A percentile compares a stretch with the other conserved stretches of the same genome.
Conservation (phyloP, 2,329 filamentous ascomycete species). For the Onygena corvina region DNA sequence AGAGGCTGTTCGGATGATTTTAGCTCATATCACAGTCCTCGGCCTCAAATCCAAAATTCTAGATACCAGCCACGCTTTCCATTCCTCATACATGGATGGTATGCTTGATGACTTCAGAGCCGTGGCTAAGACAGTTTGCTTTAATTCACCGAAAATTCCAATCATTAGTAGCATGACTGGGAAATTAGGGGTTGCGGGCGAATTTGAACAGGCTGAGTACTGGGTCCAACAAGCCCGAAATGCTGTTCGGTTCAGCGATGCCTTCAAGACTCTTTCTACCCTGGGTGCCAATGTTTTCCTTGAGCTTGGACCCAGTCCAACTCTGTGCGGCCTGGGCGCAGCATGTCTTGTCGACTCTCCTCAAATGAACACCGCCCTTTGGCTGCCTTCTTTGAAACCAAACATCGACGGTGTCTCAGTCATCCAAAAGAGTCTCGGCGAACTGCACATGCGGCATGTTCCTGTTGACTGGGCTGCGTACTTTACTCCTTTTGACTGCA, state of each 20-base stretch:
- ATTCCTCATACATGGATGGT: constrained; percentile 1
- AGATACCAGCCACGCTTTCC: constrained; percentile 5
- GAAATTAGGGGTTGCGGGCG: not conserved
- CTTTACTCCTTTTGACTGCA: not conserved
- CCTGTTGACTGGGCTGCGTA: not conserved
- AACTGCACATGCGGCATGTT: not conserved
- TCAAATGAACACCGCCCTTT: constrained; percentile 1
- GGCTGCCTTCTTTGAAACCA: not conserved
- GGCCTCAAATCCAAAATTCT: not conserved
- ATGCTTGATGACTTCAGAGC: constrained; percentile 5
- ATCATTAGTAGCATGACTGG: constrained; percentile 5
- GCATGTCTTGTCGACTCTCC: not conserved
- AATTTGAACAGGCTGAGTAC: constrained; percentile 1
- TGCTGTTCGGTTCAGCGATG: constrained; percentile 3
- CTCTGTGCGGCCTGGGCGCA: constrained; percentile 2
- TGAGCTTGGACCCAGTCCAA: not conserved
- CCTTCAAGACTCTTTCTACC: not conserved
- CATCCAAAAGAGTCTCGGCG: not conserved
- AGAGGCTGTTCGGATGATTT: not conserved
- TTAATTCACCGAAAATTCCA: not conserved
- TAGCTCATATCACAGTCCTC: not conserved
- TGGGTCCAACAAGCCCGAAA: constrained; percentile 2
- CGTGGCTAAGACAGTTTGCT: not conserved
- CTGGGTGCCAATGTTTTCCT: constrained; percentile 1
- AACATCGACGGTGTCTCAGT: not conserved